Evolutionary conservation across 2,329 filamentous ascomycete genomes (phyloP).

Genomic region (Arthroderma uncinatum): DNA sequence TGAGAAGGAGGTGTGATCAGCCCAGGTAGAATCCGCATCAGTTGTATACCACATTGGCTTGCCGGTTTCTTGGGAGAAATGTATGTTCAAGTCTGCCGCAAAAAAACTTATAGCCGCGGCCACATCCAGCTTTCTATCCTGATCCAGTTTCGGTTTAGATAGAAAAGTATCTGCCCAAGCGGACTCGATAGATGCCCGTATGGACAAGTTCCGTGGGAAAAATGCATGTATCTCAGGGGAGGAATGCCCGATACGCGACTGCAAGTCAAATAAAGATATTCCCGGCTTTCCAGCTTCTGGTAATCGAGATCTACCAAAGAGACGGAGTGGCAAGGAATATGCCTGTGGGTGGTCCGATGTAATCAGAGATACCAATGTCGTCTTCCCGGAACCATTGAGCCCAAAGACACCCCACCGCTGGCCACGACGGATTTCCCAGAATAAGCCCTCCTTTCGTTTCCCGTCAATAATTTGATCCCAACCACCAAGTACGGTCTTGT

Average conservation of each 20-base stretch:
- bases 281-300: conserved; percentile 60
- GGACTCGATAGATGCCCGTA: conserved; percentile 66
- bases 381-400: conserved; percentile 89
- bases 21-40: neutral
- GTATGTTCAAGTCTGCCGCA: conserved; percentile 55
- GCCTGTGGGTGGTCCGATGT: conserved; percentile 93
- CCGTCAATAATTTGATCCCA: conserved; percentile 54
- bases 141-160: conserved; percentile 53
- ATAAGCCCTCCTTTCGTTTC: conserved; percentile 48
- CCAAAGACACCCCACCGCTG: conserved; percentile 90
- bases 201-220: conserved; percentile 66
- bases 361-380: conserved; percentile 80
- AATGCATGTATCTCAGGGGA: conserved; percentile 90
- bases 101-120: conserved; percentile 67
- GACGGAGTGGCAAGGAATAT: conserved; percentile 73
- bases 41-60: conserved; percentile 16
- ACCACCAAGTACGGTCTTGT: conserved; percentile 65
- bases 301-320: conserved; percentile 73
- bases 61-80: neutral
- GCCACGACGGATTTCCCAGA: conserved; percentile 72
- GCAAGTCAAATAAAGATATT: conserved; percentile 86
- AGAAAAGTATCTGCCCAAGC: conserved; percentile 86
- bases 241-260: conserved; percentile 79
- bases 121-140: conserved; percentile 48
- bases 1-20: conserved; percentile 53